A percentile compares a stretch with the other conserved stretches of the same genome.
These are phyloP conservation scores for Zoysia matrella DNA, from an alignment of 202 grass and related monocot genomes.

Conservation along the genomic window DNA sequence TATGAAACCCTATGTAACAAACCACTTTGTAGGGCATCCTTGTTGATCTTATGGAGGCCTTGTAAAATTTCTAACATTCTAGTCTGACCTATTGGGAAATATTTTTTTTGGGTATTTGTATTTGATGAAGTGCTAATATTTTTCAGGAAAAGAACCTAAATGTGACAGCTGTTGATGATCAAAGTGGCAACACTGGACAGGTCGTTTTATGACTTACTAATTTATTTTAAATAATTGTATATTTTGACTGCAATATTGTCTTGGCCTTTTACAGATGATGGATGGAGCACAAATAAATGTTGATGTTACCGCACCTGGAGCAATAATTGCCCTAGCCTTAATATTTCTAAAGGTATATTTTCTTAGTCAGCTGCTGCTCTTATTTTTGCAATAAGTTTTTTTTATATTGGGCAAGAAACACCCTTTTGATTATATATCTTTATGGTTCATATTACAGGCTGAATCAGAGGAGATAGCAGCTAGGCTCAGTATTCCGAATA, in stretches of 20 bases:
- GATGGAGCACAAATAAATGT: slow-evolving; percentile 92
- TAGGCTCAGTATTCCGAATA: slow-evolving; percentile 73
- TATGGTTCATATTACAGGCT: slow-evolving; percentile 57
- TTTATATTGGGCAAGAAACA: slow-evolving; percentile 14
- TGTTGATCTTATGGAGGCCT: neutral
- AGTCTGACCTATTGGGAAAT: neutral
- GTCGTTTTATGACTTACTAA: slow-evolving; percentile 49
- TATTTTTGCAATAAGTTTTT: neutral
- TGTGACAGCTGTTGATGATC: slow-evolving; percentile 55
- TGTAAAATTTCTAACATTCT: neutral
- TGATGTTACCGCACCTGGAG: slow-evolving; percentile 96
- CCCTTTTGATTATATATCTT: slow-evolving; percentile 26
- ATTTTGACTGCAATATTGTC: slow-evolving; percentile 40
- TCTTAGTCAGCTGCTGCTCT: slow-evolving; percentile 30
- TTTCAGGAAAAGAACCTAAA: slow-evolving; percentile 68
- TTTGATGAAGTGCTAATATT: slow-evolving; percentile 39
- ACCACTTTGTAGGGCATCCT: neutral
- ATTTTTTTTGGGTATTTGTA: neutral
- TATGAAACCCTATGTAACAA: neutral
- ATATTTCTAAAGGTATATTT: slow-evolving; percentile 86
- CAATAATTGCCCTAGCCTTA: slow-evolving; percentile 91
- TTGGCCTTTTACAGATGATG: slow-evolving; percentile 68
- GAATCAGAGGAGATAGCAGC: slow-evolving; percentile 84
- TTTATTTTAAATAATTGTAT: slow-evolving; percentile 22
- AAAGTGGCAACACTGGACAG: slow-evolving; percentile 66